A percentile compares a stretch with the other conserved stretches of the same genome.
Conservation (phyloP, 306 rosid species). For the Prinsepia uniflora region DNA sequence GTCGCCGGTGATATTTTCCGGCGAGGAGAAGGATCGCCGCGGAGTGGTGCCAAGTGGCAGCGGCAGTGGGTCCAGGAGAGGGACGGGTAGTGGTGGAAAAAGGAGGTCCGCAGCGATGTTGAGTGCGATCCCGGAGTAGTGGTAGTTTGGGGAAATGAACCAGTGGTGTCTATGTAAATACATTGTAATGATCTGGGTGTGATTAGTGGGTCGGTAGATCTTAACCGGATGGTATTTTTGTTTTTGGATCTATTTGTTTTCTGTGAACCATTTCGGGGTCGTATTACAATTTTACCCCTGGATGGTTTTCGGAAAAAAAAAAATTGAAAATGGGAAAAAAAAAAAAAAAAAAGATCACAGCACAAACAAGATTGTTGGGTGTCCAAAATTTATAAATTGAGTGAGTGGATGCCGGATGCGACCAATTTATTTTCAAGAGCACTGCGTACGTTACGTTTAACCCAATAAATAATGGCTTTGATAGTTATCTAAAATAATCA, state of each 20-base stretch:
- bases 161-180: conserved; percentile 19
- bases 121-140: conserved; percentile 73
- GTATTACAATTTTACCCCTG: conserved; percentile 28
- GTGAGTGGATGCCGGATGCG: not conserved
- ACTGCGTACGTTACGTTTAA: not conserved
- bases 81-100: conserved; percentile 22
- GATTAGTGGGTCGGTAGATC: conserved; percentile 6
- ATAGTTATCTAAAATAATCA: not conserved
- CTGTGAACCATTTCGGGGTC: conserved; percentile 6
- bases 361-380: not conserved
- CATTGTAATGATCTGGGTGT: conserved; percentile 15
- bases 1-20: conserved; percentile 34
- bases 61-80: conserved; percentile 30
- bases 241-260: not conserved
- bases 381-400: not conserved
- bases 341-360: not conserved
- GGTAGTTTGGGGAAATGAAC: conserved; percentile 30
- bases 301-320: not conserved
- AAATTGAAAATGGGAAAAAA: not conserved
- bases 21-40: conserved; percentile 30
- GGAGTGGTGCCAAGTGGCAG: conserved; percentile 8
- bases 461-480: not conserved
- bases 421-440: not conserved
- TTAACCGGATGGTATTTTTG: not conserved
- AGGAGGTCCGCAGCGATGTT: conserved; percentile 43